These are phyloP conservation scores for Platismatia glauca DNA, from an alignment of 495 filamentous ascomycete species.

Conservation along the genomic window DNA sequence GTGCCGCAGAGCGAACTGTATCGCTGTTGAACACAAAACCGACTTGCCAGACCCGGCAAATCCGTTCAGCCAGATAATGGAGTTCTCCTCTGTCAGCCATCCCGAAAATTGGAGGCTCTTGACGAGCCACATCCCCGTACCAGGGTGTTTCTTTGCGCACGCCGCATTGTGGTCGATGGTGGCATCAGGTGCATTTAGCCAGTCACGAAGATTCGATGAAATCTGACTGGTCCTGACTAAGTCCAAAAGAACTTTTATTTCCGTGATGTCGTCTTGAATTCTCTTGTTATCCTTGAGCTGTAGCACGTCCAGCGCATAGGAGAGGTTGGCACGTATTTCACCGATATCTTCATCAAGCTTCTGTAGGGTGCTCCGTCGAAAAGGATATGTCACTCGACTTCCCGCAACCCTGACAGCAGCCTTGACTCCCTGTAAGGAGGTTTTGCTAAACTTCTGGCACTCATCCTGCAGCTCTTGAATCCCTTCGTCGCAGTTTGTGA, in stretches of 20 bases:
- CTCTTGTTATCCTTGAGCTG: constrained; percentile 23
- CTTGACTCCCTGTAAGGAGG: constrained; percentile 12
- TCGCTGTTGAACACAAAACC: constrained; percentile 32
- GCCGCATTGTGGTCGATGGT: constrained; percentile 28
- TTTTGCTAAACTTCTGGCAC: constrained; percentile 18
- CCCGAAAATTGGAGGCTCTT: constrained; percentile 23
- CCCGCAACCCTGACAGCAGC: constrained; percentile 16
- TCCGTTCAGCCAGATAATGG: constrained; percentile 35
- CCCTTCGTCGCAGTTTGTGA: constrained; percentile 24
- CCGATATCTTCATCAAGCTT: constrained; percentile 30
- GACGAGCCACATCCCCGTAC: constrained; percentile 32
- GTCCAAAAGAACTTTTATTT: too few species aligned
- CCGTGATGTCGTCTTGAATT: constrained; percentile 20
- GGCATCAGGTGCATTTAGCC: constrained; percentile 30
- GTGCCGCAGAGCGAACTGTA: constrained; percentile 24
- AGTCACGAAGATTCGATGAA: constrained; percentile 26
- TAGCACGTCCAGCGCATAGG: constrained; percentile 26
- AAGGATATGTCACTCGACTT: constrained; percentile 28
- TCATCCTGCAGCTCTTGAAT: constrained; percentile 29
- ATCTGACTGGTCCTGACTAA: constrained; percentile 23
- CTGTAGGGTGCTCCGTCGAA: constrained; percentile 28
- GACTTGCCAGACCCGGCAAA: constrained; percentile 38
- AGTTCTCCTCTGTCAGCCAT: constrained; percentile 31
- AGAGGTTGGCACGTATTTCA: constrained; percentile 27
- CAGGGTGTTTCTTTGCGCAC: constrained; percentile 23